Conservation (phyloP, 2,329 filamentous ascomycete species). For the Talaromyces pinophilus region DNA sequence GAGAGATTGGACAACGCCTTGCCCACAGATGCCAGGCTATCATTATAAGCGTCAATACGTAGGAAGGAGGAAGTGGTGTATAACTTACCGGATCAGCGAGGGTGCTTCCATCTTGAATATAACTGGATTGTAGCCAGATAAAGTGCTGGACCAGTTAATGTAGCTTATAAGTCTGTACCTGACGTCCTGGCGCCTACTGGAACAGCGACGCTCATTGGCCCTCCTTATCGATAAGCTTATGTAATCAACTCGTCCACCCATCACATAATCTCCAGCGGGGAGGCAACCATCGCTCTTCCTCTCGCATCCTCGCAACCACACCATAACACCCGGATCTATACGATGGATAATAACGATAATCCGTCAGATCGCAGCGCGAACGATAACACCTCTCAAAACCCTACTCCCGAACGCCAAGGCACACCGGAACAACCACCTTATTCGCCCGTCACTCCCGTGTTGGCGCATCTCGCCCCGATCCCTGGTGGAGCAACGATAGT, state of each 20-base stretch:
- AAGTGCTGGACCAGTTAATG: too few species aligned
- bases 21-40: background rate
- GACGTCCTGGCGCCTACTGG: too few species aligned
- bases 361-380: constrained; percentile 22
- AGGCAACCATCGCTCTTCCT: background rate
- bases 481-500: constrained; percentile 34
- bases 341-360: constrained; percentile 6
- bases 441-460: constrained; percentile 50
- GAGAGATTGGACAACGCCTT: background rate
- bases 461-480: constrained; percentile 40
- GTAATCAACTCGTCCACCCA: background rate
- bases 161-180: too few species aligned
- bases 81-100: too few species aligned
- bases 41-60: background rate
- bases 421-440: constrained; percentile 50
- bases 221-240: constrained; percentile 16
- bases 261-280: constrained; percentile 7
- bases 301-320: background rate
- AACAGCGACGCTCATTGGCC: too few species aligned
- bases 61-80: too few species aligned
- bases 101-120: too few species aligned
- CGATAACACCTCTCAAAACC: constrained; percentile 26
- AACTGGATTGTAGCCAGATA: too few species aligned
- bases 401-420: constrained; percentile 32
- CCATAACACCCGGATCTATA: background rate